Evolutionary conservation across 2,329 filamentous ascomycete genomes (phyloP), one percentile per base, ranked within the genome.

Genomic region (Aschersonia sp.): DNA sequence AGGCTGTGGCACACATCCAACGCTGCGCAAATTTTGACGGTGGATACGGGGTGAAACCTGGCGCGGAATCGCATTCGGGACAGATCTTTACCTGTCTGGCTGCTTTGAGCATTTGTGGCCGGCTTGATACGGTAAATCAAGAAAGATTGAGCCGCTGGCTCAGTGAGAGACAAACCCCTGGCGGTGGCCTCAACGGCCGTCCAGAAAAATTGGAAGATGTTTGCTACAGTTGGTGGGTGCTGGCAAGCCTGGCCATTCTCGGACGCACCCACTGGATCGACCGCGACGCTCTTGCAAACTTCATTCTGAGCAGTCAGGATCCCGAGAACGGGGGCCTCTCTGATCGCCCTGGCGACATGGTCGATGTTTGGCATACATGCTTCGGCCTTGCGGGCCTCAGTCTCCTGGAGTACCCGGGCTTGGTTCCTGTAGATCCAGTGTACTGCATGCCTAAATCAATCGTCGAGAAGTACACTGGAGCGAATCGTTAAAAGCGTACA

Each of bases 201-300:
- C 92, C 92, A 0, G 92, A 97, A 68, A 98, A 98, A 71, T 70
- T 85, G 52, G 91, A 95, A 62, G 92, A 98, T 63, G 91, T 95
- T 10, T 98, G 92, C 69, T 98, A 98, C 68, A 95, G 88, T 63
- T 98, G 92, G 92, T 98, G 92, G 92, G 92, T 97, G 43, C 70
- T 91, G 59, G 91, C 86, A 60, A 95, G 89, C 62, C 69, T 98
- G 55, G 83, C 85, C 44, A 96, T 97, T 75, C 85, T 98, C 55
- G 81, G 77, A 47, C 82, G 83, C 48, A 75, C 89, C 47, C 86
- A 96, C 63, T 98, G 92, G 92, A 94, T 98, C 61, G 87, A 98
- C 68, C 77, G 81, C 45, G 73, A 82, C 49, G 85, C 86, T 60
- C 75, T 98, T 57, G 75, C 81, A 46, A 64, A 66, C 30, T 98